Base-by-base conservation (phyloP, 2,329 filamentous ascomycete species). In the Diaporthe capsici region DNA sequence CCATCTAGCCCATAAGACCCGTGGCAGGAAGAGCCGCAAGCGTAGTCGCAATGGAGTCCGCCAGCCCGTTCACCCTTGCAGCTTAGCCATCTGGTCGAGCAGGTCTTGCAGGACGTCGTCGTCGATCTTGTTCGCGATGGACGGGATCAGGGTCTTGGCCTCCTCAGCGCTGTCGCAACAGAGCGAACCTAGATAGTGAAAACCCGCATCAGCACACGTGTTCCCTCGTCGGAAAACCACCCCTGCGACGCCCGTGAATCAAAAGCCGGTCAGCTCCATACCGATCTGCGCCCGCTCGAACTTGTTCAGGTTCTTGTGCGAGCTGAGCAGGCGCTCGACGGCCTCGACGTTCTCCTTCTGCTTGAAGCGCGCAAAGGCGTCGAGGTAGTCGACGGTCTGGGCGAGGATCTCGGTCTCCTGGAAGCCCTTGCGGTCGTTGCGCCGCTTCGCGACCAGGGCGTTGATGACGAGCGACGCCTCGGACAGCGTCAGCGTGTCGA, bases 311-410 rank as follows among this genome's bases (percentile, higher is more conserved):
- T 95, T 92, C 78, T 92, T 91, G 82, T 95, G 94, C 75, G 93
- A 91, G 79, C 94, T 94, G 78, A 98, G 90, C 80, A 98, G 88
- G 76, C 95, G 92, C 85, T 98, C 95, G 44, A 98, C 95, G n/a
- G 95, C 94, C 86, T 98, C 94, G 82, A 98, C 94, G 79, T 97
- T 97, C 84, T 98, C 95, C 84, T 96, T 95, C 81, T 96, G 93
- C 87, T 98, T 98, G 90, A 98, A 98, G 49, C 97, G 94, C 25
- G 96, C 94, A 85, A 99, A 99, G 78, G 95, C 92, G 81, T 98
- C 95, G 72, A 98, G 92, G 85, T 99, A 98, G 82, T 96, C 95
- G 79, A 95, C 90, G 37, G 96, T 98, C 84, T 98, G 96, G 78
- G 91, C 92, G 74, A 98, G 90, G 84, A 96, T 95, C 82, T 94